Conservation (phyloP, 108 stramenopile genomes). For the Cylindrotheca fusiformis region DNA sequence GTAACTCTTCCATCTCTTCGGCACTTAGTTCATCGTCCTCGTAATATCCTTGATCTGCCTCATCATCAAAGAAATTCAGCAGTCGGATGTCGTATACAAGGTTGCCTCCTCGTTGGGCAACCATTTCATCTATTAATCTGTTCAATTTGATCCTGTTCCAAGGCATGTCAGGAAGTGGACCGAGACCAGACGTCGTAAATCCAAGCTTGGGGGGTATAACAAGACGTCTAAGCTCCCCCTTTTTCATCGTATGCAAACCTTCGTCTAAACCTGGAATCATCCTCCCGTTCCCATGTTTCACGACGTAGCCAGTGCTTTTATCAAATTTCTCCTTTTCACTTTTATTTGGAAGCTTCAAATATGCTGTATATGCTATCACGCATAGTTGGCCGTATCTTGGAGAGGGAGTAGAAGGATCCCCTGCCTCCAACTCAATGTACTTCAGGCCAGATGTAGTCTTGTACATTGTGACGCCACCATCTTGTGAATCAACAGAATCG, state of each 20-base stretch:
- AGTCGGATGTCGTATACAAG: conserved; percentile 75
- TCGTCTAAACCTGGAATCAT: conserved; percentile 79
- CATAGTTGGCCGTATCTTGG: conserved; percentile 77
- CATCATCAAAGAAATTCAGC: conserved; percentile 61
- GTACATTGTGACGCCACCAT: conserved; percentile 49
- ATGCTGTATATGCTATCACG: conserved; percentile 70
- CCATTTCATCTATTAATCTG: conserved; percentile 61
- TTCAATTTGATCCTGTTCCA: conserved; percentile 68
- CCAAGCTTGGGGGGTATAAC: conserved; percentile 86
- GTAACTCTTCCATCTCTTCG: conserved; percentile 20
- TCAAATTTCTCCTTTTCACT: conserved; percentile 66
- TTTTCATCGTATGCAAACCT: conserved; percentile 82
- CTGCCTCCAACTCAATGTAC: conserved; percentile 59
- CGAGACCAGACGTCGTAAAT: conserved; percentile 60
- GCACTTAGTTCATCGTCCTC: conserved; percentile 43
- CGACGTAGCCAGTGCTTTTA: conserved; percentile 47
- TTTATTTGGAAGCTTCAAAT: conserved; percentile 68
- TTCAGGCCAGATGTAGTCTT: conserved; percentile 80
- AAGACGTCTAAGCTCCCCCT: conserved; percentile 67
- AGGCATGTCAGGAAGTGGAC: conserved; percentile 70
- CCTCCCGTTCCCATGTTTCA: conserved; percentile 87
- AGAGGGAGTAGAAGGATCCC: conserved; percentile 11
- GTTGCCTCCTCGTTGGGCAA: conserved; percentile 66
- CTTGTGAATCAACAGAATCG: conserved; percentile 2
- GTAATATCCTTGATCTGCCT: conserved; percentile 91